Conservation (phyloP, 2,329 filamentous ascomycete genomes). For the Aureobasidium zeae region DNA sequence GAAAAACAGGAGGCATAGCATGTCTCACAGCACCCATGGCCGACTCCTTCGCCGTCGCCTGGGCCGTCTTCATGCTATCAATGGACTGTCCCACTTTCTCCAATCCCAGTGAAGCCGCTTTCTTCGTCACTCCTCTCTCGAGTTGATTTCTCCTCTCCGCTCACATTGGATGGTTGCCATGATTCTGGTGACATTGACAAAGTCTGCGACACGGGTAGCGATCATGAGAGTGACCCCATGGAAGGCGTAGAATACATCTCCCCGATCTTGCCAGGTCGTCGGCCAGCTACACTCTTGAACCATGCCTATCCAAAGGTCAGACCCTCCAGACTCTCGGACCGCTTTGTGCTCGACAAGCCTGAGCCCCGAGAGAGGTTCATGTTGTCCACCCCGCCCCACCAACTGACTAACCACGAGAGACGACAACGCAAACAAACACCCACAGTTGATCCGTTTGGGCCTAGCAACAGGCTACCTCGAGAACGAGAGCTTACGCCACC, state of each 20-base stretch:
- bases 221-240: not conserved
- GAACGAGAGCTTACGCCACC: not conserved
- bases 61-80: not conserved
- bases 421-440: not conserved
- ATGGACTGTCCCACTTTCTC: not conserved
- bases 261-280: slow-evolving; percentile 3
- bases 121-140: not conserved
- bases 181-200: not conserved
- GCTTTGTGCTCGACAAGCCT: slow-evolving; percentile 44
- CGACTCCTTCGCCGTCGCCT: not conserved
- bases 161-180: slow-evolving; percentile 8
- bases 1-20: not conserved
- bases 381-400: slow-evolving; percentile 6
- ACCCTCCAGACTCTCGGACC: slow-evolving; percentile 39
- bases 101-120: not conserved
- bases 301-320: not conserved
- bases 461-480: not conserved
- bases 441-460: slow-evolving; percentile 6
- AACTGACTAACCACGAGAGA: not conserved
- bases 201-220: not conserved
- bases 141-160: no score
- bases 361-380: slow-evolving; percentile 9
- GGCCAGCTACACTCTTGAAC: slow-evolving; percentile 2
- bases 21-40: not conserved
- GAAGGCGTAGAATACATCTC: not conserved